Percentiles rank a stretch among this genome's conserved stretches.
Conservation (phyloP, 352 stramenopile species). For the Globisporangium radiosum region DNA sequence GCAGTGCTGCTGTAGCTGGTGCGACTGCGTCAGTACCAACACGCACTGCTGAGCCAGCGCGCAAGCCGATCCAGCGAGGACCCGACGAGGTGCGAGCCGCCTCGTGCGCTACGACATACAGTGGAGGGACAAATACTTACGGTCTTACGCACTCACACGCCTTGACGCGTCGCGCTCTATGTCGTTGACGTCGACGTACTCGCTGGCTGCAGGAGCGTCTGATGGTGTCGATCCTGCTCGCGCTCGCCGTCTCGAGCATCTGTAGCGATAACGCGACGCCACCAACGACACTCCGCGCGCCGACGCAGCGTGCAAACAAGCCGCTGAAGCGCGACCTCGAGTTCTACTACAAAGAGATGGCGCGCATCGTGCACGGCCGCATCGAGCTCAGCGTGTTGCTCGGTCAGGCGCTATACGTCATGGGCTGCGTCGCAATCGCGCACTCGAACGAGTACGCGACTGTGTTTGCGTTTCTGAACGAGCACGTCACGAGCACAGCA, state of each 20-base stretch:
- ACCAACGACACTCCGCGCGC: background rate
- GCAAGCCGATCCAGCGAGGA: background rate
- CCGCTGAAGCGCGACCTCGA: conserved; percentile 59
- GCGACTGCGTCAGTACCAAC: background rate
- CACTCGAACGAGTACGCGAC: conserved; percentile 37
- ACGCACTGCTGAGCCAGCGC: too few species aligned
- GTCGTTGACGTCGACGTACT: too few species aligned
- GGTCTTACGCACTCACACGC: background rate
- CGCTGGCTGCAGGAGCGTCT: conserved; percentile 9
- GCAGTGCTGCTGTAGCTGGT: background rate
- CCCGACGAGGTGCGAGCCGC: conserved; percentile 10
- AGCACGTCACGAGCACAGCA: conserved; percentile 22
- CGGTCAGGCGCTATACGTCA: conserved; percentile 35
- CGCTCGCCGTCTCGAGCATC: conserved; percentile 22
- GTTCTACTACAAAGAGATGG: conserved; percentile 76
- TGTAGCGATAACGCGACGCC: conserved; percentile 14
- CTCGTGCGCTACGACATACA: background rate
- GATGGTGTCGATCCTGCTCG: conserved; percentile 28
- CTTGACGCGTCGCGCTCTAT: background rate
- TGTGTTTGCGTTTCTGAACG: conserved; percentile 47
- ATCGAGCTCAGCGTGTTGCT: conserved; percentile 23
- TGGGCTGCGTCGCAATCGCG: conserved; percentile 42
- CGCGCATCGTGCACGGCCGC: conserved; percentile 20
- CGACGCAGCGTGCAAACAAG: conserved; percentile 17
- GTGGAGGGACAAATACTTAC: too few species aligned